Evolutionary conservation across 495 filamentous ascomycete genomes (phyloP).

Genomic region (Stereocaulon alpinum): DNA sequence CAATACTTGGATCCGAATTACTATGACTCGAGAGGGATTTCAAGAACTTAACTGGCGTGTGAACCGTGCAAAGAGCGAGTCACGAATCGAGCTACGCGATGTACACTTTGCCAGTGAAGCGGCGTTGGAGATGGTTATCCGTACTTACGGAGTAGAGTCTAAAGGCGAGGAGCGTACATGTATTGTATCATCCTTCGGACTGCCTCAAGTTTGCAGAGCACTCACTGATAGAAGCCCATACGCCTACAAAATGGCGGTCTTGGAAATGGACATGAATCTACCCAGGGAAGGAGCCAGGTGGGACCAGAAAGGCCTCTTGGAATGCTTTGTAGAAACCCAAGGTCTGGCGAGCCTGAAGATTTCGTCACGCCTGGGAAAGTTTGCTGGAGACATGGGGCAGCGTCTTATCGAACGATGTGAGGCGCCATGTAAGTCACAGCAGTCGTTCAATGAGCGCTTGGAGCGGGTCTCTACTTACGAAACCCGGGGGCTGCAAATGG

Average conservation of each 20-base stretch:
- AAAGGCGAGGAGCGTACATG: neutral
- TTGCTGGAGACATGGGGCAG: neutral
- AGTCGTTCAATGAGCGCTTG: neutral
- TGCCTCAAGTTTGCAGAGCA: neutral
- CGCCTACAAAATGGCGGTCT: neutral
- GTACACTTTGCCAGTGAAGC: neutral
- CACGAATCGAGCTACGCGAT: neutral
- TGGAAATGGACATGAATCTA: neutral
- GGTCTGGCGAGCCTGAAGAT: neutral
- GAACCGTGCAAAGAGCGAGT: neutral
- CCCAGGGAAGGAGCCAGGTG: neutral
- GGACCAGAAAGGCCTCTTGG: neutral
- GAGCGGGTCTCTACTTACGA: neutral
- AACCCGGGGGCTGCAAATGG: neutral
- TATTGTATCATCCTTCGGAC: neutral
- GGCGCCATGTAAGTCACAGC: neutral
- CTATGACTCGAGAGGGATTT: neutral
- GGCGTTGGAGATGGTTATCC: neutral
- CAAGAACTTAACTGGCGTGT: neutral
- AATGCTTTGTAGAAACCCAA: neutral
- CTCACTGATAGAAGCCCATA: neutral
- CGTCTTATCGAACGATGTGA: neutral
- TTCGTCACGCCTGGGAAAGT: neutral
- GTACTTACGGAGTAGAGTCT: neutral
- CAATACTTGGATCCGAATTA: neutral